Conservation (phyloP, 345 rosid genomes). For the Durio zibethinus region DNA sequence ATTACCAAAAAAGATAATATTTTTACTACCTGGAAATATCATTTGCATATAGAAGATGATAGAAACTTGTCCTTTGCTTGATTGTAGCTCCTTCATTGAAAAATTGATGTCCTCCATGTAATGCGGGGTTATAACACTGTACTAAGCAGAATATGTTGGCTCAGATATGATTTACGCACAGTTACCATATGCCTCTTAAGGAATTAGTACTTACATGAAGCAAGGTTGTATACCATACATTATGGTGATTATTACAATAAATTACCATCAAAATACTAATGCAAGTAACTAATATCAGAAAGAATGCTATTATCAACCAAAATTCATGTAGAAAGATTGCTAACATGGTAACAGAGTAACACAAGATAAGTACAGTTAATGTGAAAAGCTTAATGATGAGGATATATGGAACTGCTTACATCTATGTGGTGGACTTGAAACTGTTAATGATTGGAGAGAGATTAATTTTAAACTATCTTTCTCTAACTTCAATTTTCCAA, state of each 20-base stretch:
- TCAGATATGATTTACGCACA: constrained; percentile 15
- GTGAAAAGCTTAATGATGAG: not conserved
- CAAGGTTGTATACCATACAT: not conserved
- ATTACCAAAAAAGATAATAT: not conserved
- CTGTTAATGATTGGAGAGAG: not conserved
- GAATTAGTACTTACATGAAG: not conserved
- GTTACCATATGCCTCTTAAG: not conserved
- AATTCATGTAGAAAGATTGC: not conserved
- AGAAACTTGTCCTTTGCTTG: constrained; percentile 66
- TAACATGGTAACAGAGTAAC: not conserved
- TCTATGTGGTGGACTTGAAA: not conserved
- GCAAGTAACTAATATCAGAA: not conserved
- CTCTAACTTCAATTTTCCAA: not conserved
- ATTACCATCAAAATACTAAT: not conserved
- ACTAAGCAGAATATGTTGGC: constrained; percentile 21
- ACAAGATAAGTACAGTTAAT: not conserved
- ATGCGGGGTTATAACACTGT: constrained; percentile 90
- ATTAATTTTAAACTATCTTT: not conserved
- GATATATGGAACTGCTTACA: not conserved
- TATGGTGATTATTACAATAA: not conserved
- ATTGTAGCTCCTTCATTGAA: constrained; percentile 67
- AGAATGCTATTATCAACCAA: not conserved
- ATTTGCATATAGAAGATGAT: constrained; percentile 80
- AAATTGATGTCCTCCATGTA: constrained; percentile 79
- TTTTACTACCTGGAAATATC: constrained; percentile 72